Evolutionary conservation across 371 early-diverging fungal species (phyloP).

Genomic region (Mucor sp.): DNA sequence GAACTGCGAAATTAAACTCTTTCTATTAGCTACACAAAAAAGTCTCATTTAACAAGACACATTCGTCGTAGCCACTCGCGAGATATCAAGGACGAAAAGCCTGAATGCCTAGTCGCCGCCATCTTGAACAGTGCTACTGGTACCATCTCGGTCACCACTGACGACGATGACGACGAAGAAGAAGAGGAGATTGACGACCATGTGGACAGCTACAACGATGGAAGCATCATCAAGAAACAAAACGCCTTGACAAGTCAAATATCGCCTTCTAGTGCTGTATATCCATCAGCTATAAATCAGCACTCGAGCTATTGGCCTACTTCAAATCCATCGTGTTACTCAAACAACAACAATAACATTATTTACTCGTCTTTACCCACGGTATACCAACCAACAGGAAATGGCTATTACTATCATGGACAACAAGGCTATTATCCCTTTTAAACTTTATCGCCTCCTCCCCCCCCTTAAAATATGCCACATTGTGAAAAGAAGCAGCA

Average conservation of each 20-base stretch:
- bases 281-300: neutral
- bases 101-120: neutral
- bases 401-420: neutral
- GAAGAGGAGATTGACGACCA: neutral
- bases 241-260: neutral
- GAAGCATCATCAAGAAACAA: neutral
- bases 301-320: slow-evolving; percentile 6
- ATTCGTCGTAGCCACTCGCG: neutral
- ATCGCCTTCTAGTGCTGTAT: neutral
- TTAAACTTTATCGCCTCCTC: neutral
- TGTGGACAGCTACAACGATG: neutral
- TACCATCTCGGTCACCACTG: neutral
- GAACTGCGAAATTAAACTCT: neutral
- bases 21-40: slow-evolving; percentile 8
- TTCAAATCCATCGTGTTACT: slow-evolving; percentile 3
- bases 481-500: neutral
- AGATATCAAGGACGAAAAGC: neutral
- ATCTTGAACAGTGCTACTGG: neutral
- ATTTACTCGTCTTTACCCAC: slow-evolving; percentile 2
- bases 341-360: neutral
- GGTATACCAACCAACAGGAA: neutral
- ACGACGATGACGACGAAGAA: slow-evolving; percentile 10
- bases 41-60: slow-evolving; percentile 16
- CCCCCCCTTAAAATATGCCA: neutral
- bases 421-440: neutral